Evolutionary conservation across 306 rosid species (phyloP).

Genomic region (Aeschynomene evenia): DNA sequence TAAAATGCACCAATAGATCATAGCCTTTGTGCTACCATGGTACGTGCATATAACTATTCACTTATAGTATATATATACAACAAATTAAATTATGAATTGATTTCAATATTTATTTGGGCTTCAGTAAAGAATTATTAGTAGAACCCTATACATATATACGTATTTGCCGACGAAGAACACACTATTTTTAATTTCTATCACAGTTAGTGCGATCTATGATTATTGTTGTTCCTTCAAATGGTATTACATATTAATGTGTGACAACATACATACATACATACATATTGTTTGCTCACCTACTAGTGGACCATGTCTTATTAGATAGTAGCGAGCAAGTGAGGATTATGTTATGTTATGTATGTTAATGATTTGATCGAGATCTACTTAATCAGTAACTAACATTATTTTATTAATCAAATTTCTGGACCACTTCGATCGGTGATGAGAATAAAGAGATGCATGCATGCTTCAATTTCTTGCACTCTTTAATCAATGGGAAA

Average conservation of each 20-base stretch:
- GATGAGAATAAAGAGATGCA: neutral
- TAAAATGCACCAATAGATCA: neutral
- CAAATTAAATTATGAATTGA: neutral
- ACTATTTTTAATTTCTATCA: neutral
- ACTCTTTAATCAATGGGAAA: no score
- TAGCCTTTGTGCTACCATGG: neutral
- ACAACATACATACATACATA: no score
- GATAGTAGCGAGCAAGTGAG: constrained; percentile 26
- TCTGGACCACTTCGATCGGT: constrained; percentile 28
- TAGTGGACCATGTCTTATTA: constrained; percentile 38
- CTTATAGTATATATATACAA: constrained; percentile 4
- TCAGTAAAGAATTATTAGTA: constrained; percentile 10
- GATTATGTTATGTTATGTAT: constrained; percentile 40
- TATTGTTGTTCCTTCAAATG: constrained; percentile 5
- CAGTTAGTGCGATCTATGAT: constrained; percentile 1
- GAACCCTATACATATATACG: neutral
- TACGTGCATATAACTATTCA: neutral
- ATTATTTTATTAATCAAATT: constrained; percentile 1
- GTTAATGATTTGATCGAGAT: constrained; percentile 30
- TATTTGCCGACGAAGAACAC: constrained; percentile 21
- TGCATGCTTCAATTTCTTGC: neutral
- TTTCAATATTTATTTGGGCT: neutral
- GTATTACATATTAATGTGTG: constrained; percentile 23
- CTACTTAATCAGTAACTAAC: constrained; percentile 32
- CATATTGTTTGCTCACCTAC: constrained; percentile 35